Base-by-base conservation (phyloP, 352 stramenopile species). In the Phytophthora sp. region DNA sequence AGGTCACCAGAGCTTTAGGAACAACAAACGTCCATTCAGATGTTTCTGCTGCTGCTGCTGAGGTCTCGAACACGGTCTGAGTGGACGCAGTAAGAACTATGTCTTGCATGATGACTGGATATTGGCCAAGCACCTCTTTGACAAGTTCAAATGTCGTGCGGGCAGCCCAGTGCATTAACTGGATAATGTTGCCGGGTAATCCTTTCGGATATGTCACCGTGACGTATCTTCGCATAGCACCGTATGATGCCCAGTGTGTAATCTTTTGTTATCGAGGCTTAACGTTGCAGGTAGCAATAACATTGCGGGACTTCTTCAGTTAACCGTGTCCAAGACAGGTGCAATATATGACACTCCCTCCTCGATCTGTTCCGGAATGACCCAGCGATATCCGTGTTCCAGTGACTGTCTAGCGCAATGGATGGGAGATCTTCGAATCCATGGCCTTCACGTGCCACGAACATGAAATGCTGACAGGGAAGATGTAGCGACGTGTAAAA, bases 71-170 rank as follows among this genome's bases (percentile, higher is more conserved):
- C 1, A 51, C 53, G 7, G 26, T 60, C 3, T 38, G 38, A 15
- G 3, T 33, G n/a, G 38, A 39, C 2, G 26, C 15, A 23, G n/a
- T 42, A 30, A 35, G 16, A 7, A 51, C 20, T 18, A 60, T 60
- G 24, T 60, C 26, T n/a, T 60, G 38, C 38, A 60, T 31, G 27
- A 60, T 41, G 18, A 52, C 39, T 13, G 53, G 39, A 23, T 60
- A 52, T 15, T 51, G 53, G 2, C 35, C 29, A 18, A 52, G 53
- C 1, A 61, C 53, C 12, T 44, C 12, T 45, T 52, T 36, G 5
- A 61, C 53, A 35, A 39, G 4, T 24, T 27, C 13, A 60, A 29
- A 23, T 42, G 15, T 12, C 52, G 24, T 42, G 26, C 50, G n/a
- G 21, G 36, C 9, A n/a, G 38, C 52, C 52, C 38, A 60, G 0